Base-by-base conservation (phyloP, 169 alveolate genomes). In the Neospora caninum region DNA sequence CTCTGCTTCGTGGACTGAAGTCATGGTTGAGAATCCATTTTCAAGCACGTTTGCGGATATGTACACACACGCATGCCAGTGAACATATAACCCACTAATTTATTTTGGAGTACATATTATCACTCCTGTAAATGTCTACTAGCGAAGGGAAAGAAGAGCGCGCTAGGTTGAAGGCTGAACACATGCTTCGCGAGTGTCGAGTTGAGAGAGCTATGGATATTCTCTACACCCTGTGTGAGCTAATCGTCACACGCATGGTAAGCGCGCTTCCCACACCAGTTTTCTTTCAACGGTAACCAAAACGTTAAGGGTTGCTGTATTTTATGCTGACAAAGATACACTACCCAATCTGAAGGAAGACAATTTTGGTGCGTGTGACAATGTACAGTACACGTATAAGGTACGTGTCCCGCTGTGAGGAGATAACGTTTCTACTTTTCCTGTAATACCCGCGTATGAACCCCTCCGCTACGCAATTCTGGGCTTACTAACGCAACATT, bases 131-230 rank as follows among this genome's bases (percentile, higher is more conserved):
- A 13, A 78, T 88, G 86, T 25, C 4, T 27, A 20, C 25, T 92
- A 93, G 95, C 38, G 93, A 87, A 49, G 93, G 92, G 29, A 93
- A 91, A 73, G 96, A 94, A 73, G 96, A 94, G 92, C 84, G 93
- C 38, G 96, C 96, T 7, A 39, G 96, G 43, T 49, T 94, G 31
- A 94, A 94, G 93, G 96, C 93, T 25, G 96, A 94, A 82, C 94
- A 94, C 41, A 22, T 94, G 34, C 82, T 94, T 43, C 84, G 91
- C 31, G 94, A 94, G 53, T 88, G 73, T 42, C 69, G 93, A 36
- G 16, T 94, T 84, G 96, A 94, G 94, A 88, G 96, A 38, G 96
- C 96, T 6, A 89, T 84, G 93, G 96, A 94, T 54, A 94, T 94
- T 34, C 93, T 94, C 83, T 91, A 91, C 87, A 94, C 96, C 4